Base-by-base conservation (phyloP, 2,329 filamentous ascomycete genomes). In the Didymellaceae sp. region DNA sequence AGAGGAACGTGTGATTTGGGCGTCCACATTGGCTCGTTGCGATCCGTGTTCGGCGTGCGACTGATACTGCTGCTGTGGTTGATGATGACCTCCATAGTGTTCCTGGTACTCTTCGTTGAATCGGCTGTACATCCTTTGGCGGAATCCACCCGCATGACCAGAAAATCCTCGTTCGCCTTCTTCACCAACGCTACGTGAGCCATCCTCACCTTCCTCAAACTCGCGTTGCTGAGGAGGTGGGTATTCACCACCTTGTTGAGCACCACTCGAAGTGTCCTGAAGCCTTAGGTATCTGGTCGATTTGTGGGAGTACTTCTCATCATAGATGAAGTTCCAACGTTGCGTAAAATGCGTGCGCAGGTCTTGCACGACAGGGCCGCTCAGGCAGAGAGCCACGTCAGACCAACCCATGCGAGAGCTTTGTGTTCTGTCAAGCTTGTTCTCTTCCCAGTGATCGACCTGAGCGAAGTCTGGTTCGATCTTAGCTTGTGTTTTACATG, bases 321-420 rank as follows among this genome's bases (percentile, higher is more conserved):
- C 81, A 58, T 85, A 96, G 58, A 97, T 92, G 68, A 90, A 95
- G 75, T 96, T 96, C 91, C 92, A 97, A 62, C 91, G 80, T 66
- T 96, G 88, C 2, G 86, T 81, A 63, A 97, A 96, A 70, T 96
- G 91, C 5, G 83, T 81, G 24, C 85, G 79, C 24, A 96, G 78
- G 70, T 89, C 91, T 55, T 87, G 79, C 0, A 93, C 86, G 8
- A 90, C 87, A 0, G 86, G 86, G 0, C 91, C 91, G 11, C 81
- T 81, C 49, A 96, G 72, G 61, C 86, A 91, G 47, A 97, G 78
- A 9, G 88, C 86, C 51, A 96, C 83, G 72, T 96, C 92, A 11
- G 89, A 90, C 92, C 92, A 96, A 16, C 91, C 91, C 91, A 96
- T 96, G 52, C 92, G 84, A 2, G 89, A 90, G 72, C 81, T 89